Percentiles rank a stretch among this genome's conserved stretches.
Evolutionary conservation across 441 rosid genomes (phyloP).

Genomic region (Populus trichocarpa): DNA sequence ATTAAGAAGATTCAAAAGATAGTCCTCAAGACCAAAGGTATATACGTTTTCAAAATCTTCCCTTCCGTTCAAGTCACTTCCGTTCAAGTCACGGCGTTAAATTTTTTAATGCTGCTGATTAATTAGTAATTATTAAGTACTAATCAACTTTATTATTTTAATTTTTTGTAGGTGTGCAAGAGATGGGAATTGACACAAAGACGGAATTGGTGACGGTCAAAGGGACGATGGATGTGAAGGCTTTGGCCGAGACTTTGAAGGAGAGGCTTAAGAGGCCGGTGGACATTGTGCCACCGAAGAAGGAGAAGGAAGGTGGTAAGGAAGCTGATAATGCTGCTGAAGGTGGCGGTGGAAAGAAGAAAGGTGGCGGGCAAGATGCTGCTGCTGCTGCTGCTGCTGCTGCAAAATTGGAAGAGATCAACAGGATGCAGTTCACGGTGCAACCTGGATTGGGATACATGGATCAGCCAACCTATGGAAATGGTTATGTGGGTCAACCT

Average conservation of each 20-base stretch:
- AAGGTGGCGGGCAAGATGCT: conserved; percentile 4
- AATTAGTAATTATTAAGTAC: not conserved
- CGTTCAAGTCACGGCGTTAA: not conserved
- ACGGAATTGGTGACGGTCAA: conserved; percentile 72
- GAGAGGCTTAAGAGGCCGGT: conserved; percentile 60
- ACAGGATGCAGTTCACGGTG: conserved; percentile 40
- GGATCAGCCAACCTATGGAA: conserved; percentile 20
- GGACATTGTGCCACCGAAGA: conserved; percentile 71
- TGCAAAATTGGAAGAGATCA: conserved; percentile 31
- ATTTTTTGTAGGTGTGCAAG: conserved; percentile 49
- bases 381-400: not conserved
- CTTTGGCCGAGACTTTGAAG: conserved; percentile 39
- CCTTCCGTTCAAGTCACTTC: not conserved
- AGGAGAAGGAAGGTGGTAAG: conserved; percentile 46
- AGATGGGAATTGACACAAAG: conserved; percentile 43
- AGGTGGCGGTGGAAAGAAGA: conserved; percentile 6
- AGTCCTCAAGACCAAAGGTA: conserved; percentile 51
- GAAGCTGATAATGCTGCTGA: conserved; percentile 3
- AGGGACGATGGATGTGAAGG: conserved; percentile 79
- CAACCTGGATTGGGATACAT: conserved; percentile 18
- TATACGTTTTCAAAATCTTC: not conserved
- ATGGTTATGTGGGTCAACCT: conserved; percentile 17
- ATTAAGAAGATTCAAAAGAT: conserved; percentile 53
- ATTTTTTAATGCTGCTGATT: not conserved
- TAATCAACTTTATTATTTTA: not conserved